phyloP scores from a whole-genome alignment of 208 protist genomes.

The Giardia duodenalis region DNA sequence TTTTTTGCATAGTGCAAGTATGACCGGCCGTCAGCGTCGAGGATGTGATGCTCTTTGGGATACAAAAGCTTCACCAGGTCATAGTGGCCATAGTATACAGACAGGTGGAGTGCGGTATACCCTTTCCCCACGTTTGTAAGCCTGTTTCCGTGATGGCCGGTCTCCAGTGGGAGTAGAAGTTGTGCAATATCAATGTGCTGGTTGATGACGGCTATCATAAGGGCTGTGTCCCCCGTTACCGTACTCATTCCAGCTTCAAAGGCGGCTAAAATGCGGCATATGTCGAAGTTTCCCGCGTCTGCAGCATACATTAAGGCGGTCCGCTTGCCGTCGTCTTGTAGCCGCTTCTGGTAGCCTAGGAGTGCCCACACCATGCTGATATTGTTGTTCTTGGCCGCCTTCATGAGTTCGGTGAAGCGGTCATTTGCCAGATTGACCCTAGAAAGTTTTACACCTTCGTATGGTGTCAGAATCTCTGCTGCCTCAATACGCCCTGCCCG shows the following conservation, averaged over 20 bases:
- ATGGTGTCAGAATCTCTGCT: background rate
- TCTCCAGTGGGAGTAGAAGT: background rate
- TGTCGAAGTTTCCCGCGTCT: background rate
- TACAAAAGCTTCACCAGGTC: background rate
- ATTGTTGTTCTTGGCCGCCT: background rate
- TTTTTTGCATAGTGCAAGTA: background rate
- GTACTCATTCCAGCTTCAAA: background rate
- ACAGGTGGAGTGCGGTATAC: background rate
- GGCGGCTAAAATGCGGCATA: background rate
- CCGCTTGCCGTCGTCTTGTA: background rate
- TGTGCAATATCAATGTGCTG: background rate
- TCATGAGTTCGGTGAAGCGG: background rate
- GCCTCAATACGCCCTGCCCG: background rate
- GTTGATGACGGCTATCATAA: background rate
- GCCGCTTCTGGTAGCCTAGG: background rate
- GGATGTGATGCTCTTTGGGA: background rate
- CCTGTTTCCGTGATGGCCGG: background rate
- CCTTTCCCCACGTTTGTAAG: background rate
- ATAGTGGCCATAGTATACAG: background rate
- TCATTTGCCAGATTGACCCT: background rate
- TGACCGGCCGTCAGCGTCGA: background rate
- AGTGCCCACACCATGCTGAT: background rate
- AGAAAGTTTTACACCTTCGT: background rate
- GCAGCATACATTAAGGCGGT: background rate
- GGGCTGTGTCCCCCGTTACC: background rate